Base-by-base conservation (phyloP, 2,329 filamentous ascomycete species). In the Trichophyton benhamiae region DNA sequence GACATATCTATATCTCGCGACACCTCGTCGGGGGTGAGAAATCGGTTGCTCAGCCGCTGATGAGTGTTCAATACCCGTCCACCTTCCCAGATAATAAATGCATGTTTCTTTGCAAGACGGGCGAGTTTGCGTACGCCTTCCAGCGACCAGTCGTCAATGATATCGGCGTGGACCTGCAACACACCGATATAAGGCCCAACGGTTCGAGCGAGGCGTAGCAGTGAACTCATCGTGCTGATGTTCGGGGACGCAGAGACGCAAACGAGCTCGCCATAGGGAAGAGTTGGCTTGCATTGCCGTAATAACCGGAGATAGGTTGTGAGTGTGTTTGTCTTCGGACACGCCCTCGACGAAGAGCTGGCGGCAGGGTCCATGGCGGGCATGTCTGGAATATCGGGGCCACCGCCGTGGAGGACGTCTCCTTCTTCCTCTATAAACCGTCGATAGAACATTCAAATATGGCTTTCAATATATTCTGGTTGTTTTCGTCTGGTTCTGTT, bases 141-240 rank as follows among this genome's bases (percentile, higher is more conserved):
- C 63, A 81, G 78, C 13, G 77, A 78, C 77, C 82, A 85, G 70
- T 85, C 83, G 64, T 79, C 77, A 66, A 85, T 80, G 59, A 83
- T 83, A 71, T 85, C 83, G 61, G 81, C 82, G 67, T 84, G 82
- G 3, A 83, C 81, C 71, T 84, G 83, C 61, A 85, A 74, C 30
- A 85, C 71, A 65, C 81, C 83, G 62, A 85, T 84, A 63, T 80
- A 78, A 65, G 84, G 82, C 63, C 83, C 83, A 15, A 84, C 76
- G 41, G 83, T 78, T 64, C 82, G 78, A 33, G 82, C 82, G 8
- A 85, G 72, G 49, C 76, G 74, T 17, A 85, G 70, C 17, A 85
- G 76, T 65, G 81, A 76, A 59, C 78, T 76, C 9, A 82, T 81
- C 57, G 77, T 83, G 57, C 78, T 79, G 63, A 85, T 79, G 65